These are phyloP conservation scores for Trichoderma polysporum DNA, from an alignment of 2,329 filamentous ascomycete genomes.

Conservation along the genomic window DNA sequence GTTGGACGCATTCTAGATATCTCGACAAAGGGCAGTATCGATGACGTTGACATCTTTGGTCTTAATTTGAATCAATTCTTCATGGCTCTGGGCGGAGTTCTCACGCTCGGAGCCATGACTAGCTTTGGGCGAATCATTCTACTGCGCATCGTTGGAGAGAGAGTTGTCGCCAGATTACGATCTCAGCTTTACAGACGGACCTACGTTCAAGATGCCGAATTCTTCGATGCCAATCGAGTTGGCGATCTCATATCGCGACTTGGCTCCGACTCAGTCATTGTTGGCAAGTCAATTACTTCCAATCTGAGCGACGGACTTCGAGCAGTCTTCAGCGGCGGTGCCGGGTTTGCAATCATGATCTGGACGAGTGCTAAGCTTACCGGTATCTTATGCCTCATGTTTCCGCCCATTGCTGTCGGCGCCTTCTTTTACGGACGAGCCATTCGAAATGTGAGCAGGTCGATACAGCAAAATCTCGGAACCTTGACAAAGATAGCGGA, in stretches of 20 bases:
- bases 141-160: conserved; percentile 88
- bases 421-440: conserved; percentile 90
- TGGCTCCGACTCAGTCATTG: conserved; percentile 94
- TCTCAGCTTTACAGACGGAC: conserved; percentile 89
- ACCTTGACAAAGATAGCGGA: conserved; percentile 95
- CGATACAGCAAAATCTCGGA: conserved; percentile 91
- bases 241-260: conserved; percentile 95
- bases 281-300: conserved; percentile 97
- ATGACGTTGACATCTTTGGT: conserved; percentile 74
- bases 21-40: conserved; percentile 69
- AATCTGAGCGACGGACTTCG: conserved; percentile 96
- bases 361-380: conserved; percentile 92
- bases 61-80: conserved; percentile 88
- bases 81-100: conserved; percentile 69
- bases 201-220: conserved; percentile 96
- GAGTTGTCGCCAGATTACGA: conserved; percentile 85
- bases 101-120: conserved; percentile 80
- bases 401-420: conserved; percentile 85
- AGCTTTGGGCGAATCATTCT: conserved; percentile 95
- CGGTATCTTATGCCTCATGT: conserved; percentile 79
- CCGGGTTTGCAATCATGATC: conserved; percentile 91
- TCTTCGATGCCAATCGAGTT: conserved; percentile 96
- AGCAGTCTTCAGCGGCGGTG: conserved; percentile 82
- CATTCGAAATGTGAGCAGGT: conserved; percentile 84
- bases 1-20: conserved; percentile 95